Base-by-base conservation (phyloP, 2,329 filamentous ascomycete genomes). In the Paracamarosporium sp. region DNA sequence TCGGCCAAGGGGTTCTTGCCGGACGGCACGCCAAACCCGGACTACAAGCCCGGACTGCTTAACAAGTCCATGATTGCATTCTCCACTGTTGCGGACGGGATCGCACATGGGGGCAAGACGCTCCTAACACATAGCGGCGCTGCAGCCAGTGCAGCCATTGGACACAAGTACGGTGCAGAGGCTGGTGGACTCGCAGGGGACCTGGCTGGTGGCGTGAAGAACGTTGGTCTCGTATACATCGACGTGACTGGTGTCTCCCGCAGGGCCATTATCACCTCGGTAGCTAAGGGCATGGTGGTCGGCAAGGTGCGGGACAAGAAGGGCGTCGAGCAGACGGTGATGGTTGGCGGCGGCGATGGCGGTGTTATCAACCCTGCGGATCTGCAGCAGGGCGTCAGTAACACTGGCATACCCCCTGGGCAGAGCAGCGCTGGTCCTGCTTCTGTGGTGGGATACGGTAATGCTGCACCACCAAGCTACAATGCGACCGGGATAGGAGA, bases 41-140 rank as follows among this genome's bases (percentile, higher is more conserved):
- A 81, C 17, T 96, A 95, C 79, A 97, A 97, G 78, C 94, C 95
- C 0, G 94, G 95, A 5, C 80, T 99, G 28, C 80, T 99, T 64
- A 99, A 99, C 80, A 97, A 97, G 83, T 93, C 89, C 61, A 82
- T 99, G 81, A 98, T 99, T 81, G 95, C 95, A 0, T 98, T 98
- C 76, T 92, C 90, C 36, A 99, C 95, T 0, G 87, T 99, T 43
- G 91, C 93, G 24, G 95, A 99, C 70, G 95, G 95, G 35, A 90
- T 98, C 57, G 93, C 97, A 65, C 90, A 96, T 66, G 90, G 92
- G 1, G 91, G 92, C 1, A 89, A 90, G 52, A 91, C 87, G 61
- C 81, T 99, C 28, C 83, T 99, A 28, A 86, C 85, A 4, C 88
- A 89, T 9, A 87, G 90, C 2, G 90, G 91, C 3, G 83, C 85